A percentile compares a stretch with the other conserved stretches of the same genome.
phyloP scores from a whole-genome alignment of 805 yeast genomes.

The Yarrowia sp. region DNA sequence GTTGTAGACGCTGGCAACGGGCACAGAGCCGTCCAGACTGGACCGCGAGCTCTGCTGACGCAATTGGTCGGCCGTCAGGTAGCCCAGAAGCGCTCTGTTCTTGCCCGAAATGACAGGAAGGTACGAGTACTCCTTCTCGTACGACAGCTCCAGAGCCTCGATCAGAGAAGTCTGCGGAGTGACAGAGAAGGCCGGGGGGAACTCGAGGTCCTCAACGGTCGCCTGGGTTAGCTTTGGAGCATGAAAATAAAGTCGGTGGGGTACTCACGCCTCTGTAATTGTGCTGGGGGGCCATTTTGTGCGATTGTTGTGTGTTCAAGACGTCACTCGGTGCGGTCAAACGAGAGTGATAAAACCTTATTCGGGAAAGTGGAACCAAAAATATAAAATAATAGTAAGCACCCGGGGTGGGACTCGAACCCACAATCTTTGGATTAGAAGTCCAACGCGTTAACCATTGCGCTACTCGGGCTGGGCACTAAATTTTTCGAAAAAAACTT shows the following conservation, averaged over 20 bases:
- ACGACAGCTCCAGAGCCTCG: slow-evolving; percentile 55
- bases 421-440: slow-evolving; percentile 45
- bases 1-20: slow-evolving; percentile 40
- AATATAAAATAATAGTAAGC: slow-evolving; percentile 26
- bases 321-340: not conserved
- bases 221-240: slow-evolving; percentile 40
- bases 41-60: slow-evolving; percentile 37
- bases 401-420: slow-evolving; percentile 46
- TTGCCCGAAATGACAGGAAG: slow-evolving; percentile 53
- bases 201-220: slow-evolving; percentile 58
- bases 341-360: not conserved
- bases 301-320: not conserved
- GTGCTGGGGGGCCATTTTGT: slow-evolving; percentile 17
- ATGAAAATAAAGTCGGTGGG: not conserved
- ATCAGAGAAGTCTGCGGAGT: slow-evolving; percentile 48
- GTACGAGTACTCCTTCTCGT: slow-evolving; percentile 53
- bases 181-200: slow-evolving; percentile 56
- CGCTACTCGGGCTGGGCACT: slow-evolving; percentile 41
- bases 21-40: slow-evolving; percentile 20
- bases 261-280: slow-evolving; percentile 26
- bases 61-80: slow-evolving; percentile 46
- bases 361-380: not conserved
- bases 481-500: not conserved
- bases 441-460: slow-evolving; percentile 45
- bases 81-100: slow-evolving; percentile 50